A percentile compares a stretch with the other conserved stretches of the same genome.
Conservation (phyloP, 2,329 filamentous ascomycete genomes). For the Sarocladium kiliense region DNA sequence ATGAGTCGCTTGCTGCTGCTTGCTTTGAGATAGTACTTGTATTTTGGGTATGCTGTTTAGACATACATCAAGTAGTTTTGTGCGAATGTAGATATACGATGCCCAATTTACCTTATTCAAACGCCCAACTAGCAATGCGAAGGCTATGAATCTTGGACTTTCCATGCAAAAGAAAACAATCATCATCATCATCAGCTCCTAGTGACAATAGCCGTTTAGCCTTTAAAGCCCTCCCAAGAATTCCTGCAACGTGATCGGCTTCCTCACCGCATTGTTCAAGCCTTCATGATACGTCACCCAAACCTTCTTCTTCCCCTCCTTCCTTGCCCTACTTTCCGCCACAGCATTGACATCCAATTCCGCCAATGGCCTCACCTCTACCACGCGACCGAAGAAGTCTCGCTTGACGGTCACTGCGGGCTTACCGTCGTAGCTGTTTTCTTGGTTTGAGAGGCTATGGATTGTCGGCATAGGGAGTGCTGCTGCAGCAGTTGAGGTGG, state of each 20-base stretch:
- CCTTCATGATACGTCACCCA: conserved; percentile 92
- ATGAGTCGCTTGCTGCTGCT: no score
- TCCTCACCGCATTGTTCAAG: conserved; percentile 85
- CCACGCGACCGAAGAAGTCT: conserved; percentile 80
- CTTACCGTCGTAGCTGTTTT: conserved; percentile 28
- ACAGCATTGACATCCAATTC: conserved; percentile 35
- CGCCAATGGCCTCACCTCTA: conserved; percentile 39
- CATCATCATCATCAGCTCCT: conserved; percentile 1
- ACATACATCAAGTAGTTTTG: no score
- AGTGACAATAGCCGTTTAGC: no score
- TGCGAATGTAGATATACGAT: background rate
- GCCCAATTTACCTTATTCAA: background rate
- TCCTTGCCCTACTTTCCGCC: conserved; percentile 26
- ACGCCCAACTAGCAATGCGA: background rate
- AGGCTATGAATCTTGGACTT: no score
- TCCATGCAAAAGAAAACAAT: background rate
- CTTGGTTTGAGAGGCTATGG: conserved; percentile 30
- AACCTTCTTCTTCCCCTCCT: conserved; percentile 52
- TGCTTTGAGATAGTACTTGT: no score
- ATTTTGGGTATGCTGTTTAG: no score
- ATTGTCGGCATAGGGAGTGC: conserved; percentile 12
- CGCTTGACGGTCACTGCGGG: conserved; percentile 50
- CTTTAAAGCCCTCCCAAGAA: conserved; percentile 61
- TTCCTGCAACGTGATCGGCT: conserved; percentile 77
- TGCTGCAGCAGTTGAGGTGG: conserved; percentile 10